Evolutionary conservation across 169 alveolate species (phyloP).

Genomic region (Plasmodium yoelii): DNA sequence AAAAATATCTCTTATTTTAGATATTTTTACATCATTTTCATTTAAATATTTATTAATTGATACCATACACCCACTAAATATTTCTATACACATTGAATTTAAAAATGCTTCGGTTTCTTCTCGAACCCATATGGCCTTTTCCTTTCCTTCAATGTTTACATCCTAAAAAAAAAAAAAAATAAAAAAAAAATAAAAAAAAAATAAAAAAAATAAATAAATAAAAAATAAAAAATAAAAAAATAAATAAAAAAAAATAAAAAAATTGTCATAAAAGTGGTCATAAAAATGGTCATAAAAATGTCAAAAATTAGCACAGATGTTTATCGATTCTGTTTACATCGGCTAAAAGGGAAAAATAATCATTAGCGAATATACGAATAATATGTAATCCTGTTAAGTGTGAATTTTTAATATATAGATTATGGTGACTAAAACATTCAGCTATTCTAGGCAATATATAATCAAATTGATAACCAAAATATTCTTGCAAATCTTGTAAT

Average conservation of each 20-base stretch:
- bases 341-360: constrained; percentile 63
- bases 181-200: no score
- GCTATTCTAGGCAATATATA: constrained; percentile 59
- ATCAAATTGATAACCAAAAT: constrained; percentile 47
- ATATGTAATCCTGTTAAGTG: constrained; percentile 58
- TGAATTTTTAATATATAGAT: constrained; percentile 36
- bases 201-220: no score
- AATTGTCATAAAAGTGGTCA: no score
- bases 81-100: constrained; percentile 49
- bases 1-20: constrained; percentile 40
- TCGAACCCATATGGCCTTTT: constrained; percentile 43
- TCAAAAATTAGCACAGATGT: no score
- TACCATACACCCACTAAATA: constrained; percentile 65
- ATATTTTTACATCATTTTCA: constrained; percentile 37
- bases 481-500: constrained; percentile 63
- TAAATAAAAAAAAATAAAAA: no score
- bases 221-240: no score
- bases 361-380: constrained; percentile 42
- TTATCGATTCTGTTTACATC: constrained; percentile 13
- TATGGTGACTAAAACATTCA: constrained; percentile 58
- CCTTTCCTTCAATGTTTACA: constrained; percentile 29
- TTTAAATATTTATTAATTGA: constrained; percentile 40
- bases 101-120: constrained; percentile 70
- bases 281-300: no score
- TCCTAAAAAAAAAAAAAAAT: constrained; percentile 16